Conservation (phyloP, 2,329 filamentous ascomycete species). For the Xylaria sp. region DNA sequence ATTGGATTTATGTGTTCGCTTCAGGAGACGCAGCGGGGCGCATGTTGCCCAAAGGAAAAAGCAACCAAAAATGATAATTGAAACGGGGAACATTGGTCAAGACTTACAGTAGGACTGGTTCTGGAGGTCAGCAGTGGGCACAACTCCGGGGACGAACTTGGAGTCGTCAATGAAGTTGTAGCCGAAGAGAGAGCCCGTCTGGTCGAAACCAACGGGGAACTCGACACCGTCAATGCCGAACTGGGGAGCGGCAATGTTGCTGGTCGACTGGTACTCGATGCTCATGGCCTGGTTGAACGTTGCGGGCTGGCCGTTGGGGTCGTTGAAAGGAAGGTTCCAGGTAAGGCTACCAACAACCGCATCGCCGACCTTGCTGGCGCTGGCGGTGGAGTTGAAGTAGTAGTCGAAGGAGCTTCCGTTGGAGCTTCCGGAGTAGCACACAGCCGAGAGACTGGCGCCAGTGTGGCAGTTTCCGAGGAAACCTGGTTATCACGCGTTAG, state of each 20-base stretch:
- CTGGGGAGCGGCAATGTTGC: constrained; percentile 31
- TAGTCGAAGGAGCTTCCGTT: constrained; percentile 24
- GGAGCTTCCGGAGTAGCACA: constrained; percentile 26
- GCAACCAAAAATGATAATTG: neutral
- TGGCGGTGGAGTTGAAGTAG: constrained; percentile 33
- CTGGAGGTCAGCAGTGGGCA: constrained; percentile 9
- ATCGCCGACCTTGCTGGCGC: constrained; percentile 12
- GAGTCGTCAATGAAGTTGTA: constrained; percentile 29
- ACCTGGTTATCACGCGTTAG: constrained; percentile 20
- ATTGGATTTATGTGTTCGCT: neutral
- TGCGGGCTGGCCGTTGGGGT: constrained; percentile 10
- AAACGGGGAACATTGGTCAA: neutral
- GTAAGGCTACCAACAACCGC: constrained; percentile 26
- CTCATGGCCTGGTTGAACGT: constrained; percentile 21
- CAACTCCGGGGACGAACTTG: constrained; percentile 22
- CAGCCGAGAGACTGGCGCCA: constrained; percentile 32
- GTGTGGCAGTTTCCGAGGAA: constrained; percentile 33
- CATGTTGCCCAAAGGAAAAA: neutral
- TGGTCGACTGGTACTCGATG: constrained; percentile 24
- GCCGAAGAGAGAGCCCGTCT: constrained; percentile 27
- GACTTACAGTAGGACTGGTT: constrained; percentile 23
- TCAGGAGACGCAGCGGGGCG: neutral
- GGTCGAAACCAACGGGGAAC: constrained; percentile 30
- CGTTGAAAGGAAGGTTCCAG: constrained; percentile 29
- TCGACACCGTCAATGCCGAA: constrained; percentile 22